Conservation (phyloP, 352 stramenopile species). For the Globisporangium okanoganense region DNA sequence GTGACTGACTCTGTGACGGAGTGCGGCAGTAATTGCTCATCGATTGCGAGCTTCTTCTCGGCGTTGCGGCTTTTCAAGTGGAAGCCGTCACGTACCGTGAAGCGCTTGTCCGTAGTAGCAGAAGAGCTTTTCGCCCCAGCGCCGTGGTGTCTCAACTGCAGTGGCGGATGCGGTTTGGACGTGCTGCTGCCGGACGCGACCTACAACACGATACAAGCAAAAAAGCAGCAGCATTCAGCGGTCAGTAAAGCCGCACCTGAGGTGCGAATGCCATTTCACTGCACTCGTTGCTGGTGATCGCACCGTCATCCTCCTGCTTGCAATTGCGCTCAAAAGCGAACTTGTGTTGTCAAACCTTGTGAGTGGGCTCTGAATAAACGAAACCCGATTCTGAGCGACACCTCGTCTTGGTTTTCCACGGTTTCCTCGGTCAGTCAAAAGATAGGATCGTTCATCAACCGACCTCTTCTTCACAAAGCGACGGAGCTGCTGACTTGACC, state of each 20-base stretch:
- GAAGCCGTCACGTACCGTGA: slow-evolving; percentile 68
- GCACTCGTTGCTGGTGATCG: not conserved
- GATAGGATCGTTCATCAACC: not conserved
- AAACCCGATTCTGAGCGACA: not conserved
- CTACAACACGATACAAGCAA: too few relatives aligned
- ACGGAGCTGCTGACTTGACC: not conserved
- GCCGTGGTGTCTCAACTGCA: not conserved
- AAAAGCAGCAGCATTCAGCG: too few relatives aligned
- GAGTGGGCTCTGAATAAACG: not conserved
- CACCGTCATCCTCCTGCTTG: slow-evolving; percentile 1
- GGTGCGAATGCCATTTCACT: not conserved
- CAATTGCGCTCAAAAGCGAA: not conserved
- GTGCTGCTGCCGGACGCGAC: too few relatives aligned
- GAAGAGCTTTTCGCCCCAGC: not conserved
- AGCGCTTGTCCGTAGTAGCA: slow-evolving; percentile 27
- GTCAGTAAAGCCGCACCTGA: too few relatives aligned
- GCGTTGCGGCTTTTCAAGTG: slow-evolving; percentile 60
- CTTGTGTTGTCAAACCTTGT: not conserved
- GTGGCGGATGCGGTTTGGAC: slow-evolving; percentile 4
- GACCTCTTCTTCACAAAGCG: not conserved
- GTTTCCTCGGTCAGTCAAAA: not conserved
- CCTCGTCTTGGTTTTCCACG: not conserved
- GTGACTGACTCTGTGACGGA: not conserved
- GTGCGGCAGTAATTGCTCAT: slow-evolving; percentile 25
- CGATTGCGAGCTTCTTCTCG: slow-evolving; percentile 36